Conservation (phyloP, 768 basidiomycete genomes). For the Atractiella rhizophila region DNA sequence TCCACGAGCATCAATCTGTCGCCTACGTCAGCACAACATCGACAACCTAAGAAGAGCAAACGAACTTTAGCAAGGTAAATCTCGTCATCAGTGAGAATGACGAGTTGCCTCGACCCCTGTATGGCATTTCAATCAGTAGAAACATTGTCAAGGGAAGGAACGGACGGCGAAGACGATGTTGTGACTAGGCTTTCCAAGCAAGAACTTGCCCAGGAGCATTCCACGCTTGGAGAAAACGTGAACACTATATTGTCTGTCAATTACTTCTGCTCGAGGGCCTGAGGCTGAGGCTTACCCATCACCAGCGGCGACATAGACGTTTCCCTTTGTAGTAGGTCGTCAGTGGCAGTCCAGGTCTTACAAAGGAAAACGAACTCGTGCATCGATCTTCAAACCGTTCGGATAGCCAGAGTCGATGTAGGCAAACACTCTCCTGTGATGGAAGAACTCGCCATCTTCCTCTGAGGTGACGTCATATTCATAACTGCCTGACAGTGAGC, state of each 20-base stretch:
- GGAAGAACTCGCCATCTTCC: too few relatives aligned
- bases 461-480: slow-evolving; percentile 46
- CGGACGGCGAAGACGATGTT: too few relatives aligned
- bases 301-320: slow-evolving; percentile 42
- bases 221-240: slow-evolving; percentile 10
- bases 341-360: slow-evolving; percentile 29
- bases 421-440: slow-evolving; percentile 40
- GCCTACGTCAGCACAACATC: too few relatives aligned
- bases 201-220: slow-evolving; percentile 12
- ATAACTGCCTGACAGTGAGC: slow-evolving; percentile 28
- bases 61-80: too few relatives aligned
- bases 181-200: too few relatives aligned
- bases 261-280: neutral
- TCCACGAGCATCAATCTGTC: too few relatives aligned
- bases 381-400: neutral
- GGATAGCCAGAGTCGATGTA: slow-evolving; percentile 29
- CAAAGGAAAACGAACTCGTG: neutral
- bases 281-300: slow-evolving; percentile 44
- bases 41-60: too few relatives aligned
- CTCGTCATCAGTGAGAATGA: too few relatives aligned
- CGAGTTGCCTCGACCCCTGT: too few relatives aligned
- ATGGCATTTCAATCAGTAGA: too few relatives aligned
- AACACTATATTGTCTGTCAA: neutral
- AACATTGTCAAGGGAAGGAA: too few relatives aligned
- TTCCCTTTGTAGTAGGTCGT: slow-evolving; percentile 37